These are phyloP conservation scores for Citrus hindsii DNA, from an alignment of 345 rosid species.

Conservation along the genomic window DNA sequence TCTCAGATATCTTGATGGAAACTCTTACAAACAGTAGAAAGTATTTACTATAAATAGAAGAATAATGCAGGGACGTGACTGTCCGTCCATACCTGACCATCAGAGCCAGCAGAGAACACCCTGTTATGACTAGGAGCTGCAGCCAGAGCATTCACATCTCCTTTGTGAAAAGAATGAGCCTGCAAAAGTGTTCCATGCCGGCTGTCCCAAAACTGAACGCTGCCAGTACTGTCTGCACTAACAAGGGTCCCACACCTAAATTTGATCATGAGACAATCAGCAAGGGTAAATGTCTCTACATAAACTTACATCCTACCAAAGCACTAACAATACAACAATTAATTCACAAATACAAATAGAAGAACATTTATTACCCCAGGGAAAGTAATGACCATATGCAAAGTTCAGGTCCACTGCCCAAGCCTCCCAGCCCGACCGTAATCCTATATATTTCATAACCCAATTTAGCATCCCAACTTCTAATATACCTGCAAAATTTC, in stretches of 20 bases:
- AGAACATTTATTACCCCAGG: constrained; percentile 49
- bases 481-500: constrained; percentile 56
- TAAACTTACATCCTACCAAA: background rate
- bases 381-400: constrained; percentile 89
- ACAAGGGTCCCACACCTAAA: constrained; percentile 74
- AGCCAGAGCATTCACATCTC: constrained; percentile 81
- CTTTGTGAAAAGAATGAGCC: constrained; percentile 78
- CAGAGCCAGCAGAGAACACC: constrained; percentile 92
- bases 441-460: constrained; percentile 77
- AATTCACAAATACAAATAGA: background rate
- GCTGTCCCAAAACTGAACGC: constrained; percentile 93
- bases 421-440: constrained; percentile 81
- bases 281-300: background rate
- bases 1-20: background rate
- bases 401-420: constrained; percentile 57
- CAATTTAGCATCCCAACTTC: constrained; percentile 83
- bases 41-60: background rate
- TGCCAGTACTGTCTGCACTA: constrained; percentile 91
- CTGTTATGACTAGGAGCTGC: constrained; percentile 80
- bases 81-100: constrained; percentile 67
- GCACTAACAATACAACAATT: background rate
- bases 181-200: constrained; percentile 81
- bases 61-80: background rate
- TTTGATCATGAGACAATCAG: constrained; percentile 17
- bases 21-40: background rate